A percentile compares a stretch with the other conserved stretches of the same genome.
Conservation (phyloP, 371 early-diverging fungal genomes). For the Mortierella sp. region DNA sequence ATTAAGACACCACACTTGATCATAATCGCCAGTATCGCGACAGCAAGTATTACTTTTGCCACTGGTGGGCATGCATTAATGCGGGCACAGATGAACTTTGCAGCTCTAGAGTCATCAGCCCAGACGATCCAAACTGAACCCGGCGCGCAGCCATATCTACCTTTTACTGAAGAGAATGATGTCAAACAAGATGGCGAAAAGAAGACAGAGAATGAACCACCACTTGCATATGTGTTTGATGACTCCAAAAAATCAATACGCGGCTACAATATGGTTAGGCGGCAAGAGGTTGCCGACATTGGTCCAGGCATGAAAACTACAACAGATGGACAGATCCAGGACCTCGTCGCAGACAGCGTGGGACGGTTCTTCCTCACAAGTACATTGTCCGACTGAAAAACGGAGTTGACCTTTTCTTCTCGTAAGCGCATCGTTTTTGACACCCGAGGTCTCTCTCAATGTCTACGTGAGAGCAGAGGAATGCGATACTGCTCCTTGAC, state of each 20-base stretch:
- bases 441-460: neutral
- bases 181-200: neutral
- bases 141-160: neutral
- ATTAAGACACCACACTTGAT: constrained; percentile 30
- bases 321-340: constrained; percentile 39
- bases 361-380: constrained; percentile 45
- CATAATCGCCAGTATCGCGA: constrained; percentile 38
- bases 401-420: constrained; percentile 28
- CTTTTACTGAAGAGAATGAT: neutral
- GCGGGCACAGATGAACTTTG: constrained; percentile 2
- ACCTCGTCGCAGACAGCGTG: constrained; percentile 47
- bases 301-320: constrained; percentile 42
- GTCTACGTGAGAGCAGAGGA: neutral
- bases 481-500: neutral
- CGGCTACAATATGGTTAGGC: constrained; percentile 42
- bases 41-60: constrained; percentile 20
- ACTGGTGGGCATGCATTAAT: neutral
- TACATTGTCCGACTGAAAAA: constrained; percentile 49
- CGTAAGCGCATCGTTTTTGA: constrained; percentile 17
- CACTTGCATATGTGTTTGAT: constrained; percentile 27
- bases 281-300: constrained; percentile 46
- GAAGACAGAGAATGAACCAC: neutral
- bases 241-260: constrained; percentile 30
- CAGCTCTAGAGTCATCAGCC: neutral
- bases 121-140: neutral